Percentiles rank a stretch among this genome's conserved stretches.
Evolutionary conservation across 139 green algal genomes (phyloP).

Genomic region (Eudorina sp.): DNA sequence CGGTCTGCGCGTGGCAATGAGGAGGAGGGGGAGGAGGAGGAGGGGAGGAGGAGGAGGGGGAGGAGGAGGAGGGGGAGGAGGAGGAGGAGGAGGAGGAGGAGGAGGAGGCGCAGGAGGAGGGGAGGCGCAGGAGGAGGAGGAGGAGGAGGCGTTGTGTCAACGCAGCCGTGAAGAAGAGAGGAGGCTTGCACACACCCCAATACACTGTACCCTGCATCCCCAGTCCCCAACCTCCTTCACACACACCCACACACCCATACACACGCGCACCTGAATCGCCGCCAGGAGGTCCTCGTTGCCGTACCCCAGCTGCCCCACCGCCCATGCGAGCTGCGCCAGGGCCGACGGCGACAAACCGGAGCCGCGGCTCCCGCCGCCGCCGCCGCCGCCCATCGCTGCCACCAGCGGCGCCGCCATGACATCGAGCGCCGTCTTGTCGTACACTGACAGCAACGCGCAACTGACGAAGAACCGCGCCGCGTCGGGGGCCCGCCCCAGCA

Average conservation of each 20-base stretch:
- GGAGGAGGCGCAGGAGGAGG: not conserved
- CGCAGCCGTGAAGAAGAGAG: no score
- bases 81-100: not conserved
- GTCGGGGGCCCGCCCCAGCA: not conserved
- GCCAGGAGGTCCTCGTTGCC: constrained; percentile 19
- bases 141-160: no score
- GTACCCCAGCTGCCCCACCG: constrained; percentile 29
- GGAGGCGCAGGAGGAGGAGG: not conserved
- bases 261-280: constrained; percentile 26
- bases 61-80: not conserved
- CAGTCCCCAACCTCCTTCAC: not conserved
- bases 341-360: not conserved
- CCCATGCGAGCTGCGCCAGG: constrained; percentile 30
- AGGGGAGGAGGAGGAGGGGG: not conserved
- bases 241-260: no score
- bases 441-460: constrained; percentile 23
- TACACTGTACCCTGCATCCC: no score
- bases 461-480: constrained; percentile 1
- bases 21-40: not conserved
- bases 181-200: no score
- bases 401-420: constrained; percentile 1
- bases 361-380: not conserved
- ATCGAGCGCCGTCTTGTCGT: not conserved
- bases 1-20: not conserved
- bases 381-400: not conserved